These are phyloP conservation scores for Psophocarpus tetragonolobus DNA, from an alignment of 306 rosid genomes.

Conservation along the genomic window DNA sequence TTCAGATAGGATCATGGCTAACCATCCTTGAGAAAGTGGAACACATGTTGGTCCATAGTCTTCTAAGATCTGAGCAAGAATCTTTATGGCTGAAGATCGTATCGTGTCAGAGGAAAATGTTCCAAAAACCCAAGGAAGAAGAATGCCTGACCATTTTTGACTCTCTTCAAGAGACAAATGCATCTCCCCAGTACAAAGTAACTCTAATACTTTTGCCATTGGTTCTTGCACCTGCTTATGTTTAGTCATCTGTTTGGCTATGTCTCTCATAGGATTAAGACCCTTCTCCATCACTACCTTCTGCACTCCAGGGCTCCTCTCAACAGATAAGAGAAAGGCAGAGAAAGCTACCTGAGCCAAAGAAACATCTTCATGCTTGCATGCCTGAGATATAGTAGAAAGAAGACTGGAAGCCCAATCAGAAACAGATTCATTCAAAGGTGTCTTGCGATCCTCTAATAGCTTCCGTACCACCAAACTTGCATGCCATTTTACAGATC, in stretches of 20 bases:
- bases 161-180: slow-evolving; percentile 86
- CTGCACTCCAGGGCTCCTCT: slow-evolving; percentile 69
- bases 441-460: slow-evolving; percentile 70
- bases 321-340: slow-evolving; percentile 83
- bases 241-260: slow-evolving; percentile 61
- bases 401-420: slow-evolving; percentile 94
- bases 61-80: slow-evolving; percentile 76
- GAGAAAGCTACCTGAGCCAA: slow-evolving; percentile 80
- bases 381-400: slow-evolving; percentile 81
- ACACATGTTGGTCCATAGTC: slow-evolving; percentile 71
- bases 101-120: slow-evolving; percentile 66
- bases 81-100: slow-evolving; percentile 69
- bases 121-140: slow-evolving; percentile 84
- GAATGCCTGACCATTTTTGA: slow-evolving; percentile 89
- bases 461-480: slow-evolving; percentile 79
- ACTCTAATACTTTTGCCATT: slow-evolving; percentile 78
- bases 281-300: slow-evolving; percentile 86
- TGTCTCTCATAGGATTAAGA: slow-evolving; percentile 79
- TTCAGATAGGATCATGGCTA: slow-evolving; percentile 72
- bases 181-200: slow-evolving; percentile 61
- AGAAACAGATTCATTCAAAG: slow-evolving; percentile 77
- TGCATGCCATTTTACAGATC: slow-evolving; percentile 97
- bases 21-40: slow-evolving; percentile 93
- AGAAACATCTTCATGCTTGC: slow-evolving; percentile 75
- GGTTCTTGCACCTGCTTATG: slow-evolving; percentile 82